A percentile compares a stretch with the other conserved stretches of the same genome.
phyloP scores from a whole-genome alignment of 805 yeast species.

The Metschnikowia koreensis region DNA sequence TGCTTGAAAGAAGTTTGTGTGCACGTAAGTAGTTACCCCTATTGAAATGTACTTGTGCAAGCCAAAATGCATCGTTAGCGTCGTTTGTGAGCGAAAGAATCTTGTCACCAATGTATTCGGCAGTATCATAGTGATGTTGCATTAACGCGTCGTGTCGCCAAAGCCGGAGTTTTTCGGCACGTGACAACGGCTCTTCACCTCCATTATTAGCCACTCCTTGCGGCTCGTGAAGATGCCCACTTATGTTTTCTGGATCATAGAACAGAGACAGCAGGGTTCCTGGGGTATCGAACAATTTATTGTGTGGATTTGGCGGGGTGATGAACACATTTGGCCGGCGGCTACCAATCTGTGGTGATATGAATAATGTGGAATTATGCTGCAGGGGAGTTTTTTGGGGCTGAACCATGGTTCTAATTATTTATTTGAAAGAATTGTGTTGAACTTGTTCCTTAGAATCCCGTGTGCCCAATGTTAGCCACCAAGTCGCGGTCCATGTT shows the following conservation, averaged over 20 bases:
- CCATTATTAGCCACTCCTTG: not conserved
- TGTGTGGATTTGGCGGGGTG: constrained; percentile 49
- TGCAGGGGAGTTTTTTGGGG: constrained; percentile 46
- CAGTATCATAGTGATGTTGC: constrained; percentile 89
- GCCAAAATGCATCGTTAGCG: constrained; percentile 94
- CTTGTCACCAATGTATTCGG: constrained; percentile 89
- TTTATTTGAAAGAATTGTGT: too few species aligned
- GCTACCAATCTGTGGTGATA: constrained; percentile 58
- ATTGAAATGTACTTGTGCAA: constrained; percentile 83
- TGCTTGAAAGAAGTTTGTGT: constrained; percentile 59
- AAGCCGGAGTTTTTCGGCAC: constrained; percentile 77
- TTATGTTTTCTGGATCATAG: constrained; percentile 28
- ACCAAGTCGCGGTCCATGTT: not conserved
- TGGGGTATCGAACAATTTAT: constrained; percentile 42
- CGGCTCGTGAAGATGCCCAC: constrained; percentile 13
- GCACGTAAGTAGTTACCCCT: constrained; percentile 80
- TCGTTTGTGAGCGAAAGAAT: constrained; percentile 79
- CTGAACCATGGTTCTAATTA: constrained; percentile 14
- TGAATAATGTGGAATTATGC: constrained; percentile 69
- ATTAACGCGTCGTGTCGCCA: constrained; percentile 94
- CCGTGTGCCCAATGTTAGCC: too few species aligned
- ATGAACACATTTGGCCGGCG: constrained; percentile 41
- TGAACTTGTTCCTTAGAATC: too few species aligned
- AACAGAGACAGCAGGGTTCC: constrained; percentile 40
- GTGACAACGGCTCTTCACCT: constrained; percentile 52